Percentiles rank a stretch among this genome's conserved stretches.
Conservation (phyloP, 257 asterid species). For the Dorcoceras hygrometricum region DNA sequence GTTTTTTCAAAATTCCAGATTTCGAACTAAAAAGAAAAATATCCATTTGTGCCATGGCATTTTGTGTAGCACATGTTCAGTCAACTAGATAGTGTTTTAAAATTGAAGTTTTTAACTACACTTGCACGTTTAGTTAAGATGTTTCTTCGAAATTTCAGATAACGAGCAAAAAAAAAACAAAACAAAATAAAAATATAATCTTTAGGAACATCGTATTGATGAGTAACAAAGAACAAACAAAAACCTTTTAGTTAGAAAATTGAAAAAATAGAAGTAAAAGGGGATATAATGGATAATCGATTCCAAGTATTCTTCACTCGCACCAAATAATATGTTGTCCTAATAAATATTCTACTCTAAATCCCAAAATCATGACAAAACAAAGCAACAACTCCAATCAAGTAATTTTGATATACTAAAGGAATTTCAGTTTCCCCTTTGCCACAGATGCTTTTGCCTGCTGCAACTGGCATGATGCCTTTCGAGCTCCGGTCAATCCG, state of each 20-base stretch:
- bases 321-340: not conserved
- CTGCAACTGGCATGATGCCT: conserved; percentile 46
- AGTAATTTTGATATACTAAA: conserved; percentile 26
- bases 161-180: not conserved
- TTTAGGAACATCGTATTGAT: not conserved
- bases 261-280: not conserved
- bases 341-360: not conserved
- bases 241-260: no score
- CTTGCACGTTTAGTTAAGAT: no score
- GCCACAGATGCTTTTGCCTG: conserved; percentile 34
- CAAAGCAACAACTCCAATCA: not conserved
- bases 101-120: no score
- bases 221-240: not conserved
- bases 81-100: no score
- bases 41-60: no score
- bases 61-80: no score
- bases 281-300: not conserved
- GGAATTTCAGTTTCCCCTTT: conserved; percentile 58
- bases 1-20: no score
- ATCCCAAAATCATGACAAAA: conserved; percentile 12
- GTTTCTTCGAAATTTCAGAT: no score
- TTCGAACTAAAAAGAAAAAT: no score
- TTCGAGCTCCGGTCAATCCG: conserved; percentile 42
- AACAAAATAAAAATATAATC: not conserved
- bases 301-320: not conserved